These are phyloP conservation scores for Sinapis alba DNA, from an alignment of 441 rosid genomes.

Conservation along the genomic window DNA sequence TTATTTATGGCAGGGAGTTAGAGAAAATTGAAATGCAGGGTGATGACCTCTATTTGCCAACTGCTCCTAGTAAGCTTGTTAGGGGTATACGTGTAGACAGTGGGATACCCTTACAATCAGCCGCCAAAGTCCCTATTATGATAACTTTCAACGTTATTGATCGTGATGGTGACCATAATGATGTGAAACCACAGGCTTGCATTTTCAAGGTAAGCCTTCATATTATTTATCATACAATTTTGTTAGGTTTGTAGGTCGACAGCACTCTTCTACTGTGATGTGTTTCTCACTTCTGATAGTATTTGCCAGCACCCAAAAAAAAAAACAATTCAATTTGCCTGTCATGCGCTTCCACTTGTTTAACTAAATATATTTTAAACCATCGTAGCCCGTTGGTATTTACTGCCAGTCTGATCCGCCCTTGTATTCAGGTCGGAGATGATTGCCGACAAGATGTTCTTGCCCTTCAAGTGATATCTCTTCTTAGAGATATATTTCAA, in stretches of 20 bases:
- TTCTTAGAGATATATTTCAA: slow-evolving; percentile 87
- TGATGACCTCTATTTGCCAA: slow-evolving; percentile 84
- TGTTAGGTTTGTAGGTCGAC: background rate
- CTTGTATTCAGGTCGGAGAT: slow-evolving; percentile 80
- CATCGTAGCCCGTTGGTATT: background rate
- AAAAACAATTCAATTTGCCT: background rate
- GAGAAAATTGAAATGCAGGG: slow-evolving; percentile 81
- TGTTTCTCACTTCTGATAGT: background rate
- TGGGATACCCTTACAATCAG: slow-evolving; percentile 98
- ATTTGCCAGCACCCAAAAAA: background rate
- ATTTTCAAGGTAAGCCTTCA: slow-evolving; percentile 78
- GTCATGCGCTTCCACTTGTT: background rate
- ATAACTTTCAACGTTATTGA: slow-evolving; percentile 89
- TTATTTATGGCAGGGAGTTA: no score
- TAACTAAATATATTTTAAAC: background rate
- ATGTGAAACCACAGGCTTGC: slow-evolving; percentile 89
- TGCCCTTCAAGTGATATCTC: slow-evolving; percentile 97
- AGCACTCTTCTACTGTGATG: background rate
- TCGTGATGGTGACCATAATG: slow-evolving; percentile 63
- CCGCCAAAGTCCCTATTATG: slow-evolving; percentile 99
- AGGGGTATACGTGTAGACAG: slow-evolving; percentile 80
- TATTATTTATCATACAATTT: background rate
- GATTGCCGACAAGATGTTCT: slow-evolving; percentile 99
- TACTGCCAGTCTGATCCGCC: slow-evolving; percentile 19
- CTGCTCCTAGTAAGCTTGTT: slow-evolving; percentile 84